A percentile compares a stretch with the other conserved stretches of the same genome.
phyloP scores from a whole-genome alignment of 192 early-diverging fungal genomes.

The Backusella tuberculispora region DNA sequence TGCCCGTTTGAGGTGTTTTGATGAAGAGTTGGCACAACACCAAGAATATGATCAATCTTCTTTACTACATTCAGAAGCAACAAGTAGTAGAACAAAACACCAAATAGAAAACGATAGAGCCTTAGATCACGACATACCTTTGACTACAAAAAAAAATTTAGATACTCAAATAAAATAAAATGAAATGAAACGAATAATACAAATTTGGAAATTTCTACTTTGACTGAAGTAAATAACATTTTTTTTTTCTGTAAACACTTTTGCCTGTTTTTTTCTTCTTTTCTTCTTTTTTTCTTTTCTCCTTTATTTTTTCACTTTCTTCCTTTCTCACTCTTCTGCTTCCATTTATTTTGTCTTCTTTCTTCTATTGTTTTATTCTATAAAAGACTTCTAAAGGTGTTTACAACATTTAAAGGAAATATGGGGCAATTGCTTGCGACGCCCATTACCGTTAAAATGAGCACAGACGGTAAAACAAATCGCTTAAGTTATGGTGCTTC shows the following conservation, averaged over 20 bases:
- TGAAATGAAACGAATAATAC: not conserved
- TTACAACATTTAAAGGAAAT: constrained; percentile 18
- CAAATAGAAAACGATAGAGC: not conserved
- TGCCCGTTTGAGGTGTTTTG: not conserved
- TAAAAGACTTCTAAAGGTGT: not conserved
- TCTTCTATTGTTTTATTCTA: constrained; percentile 24
- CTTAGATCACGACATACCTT: not conserved
- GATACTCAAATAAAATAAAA: too few species aligned
- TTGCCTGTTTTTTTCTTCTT: too few species aligned
- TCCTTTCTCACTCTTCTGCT: not conserved
- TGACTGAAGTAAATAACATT: too few species aligned
- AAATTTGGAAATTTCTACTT: not conserved
- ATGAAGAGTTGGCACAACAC: constrained; percentile 11
- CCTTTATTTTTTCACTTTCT: too few species aligned
- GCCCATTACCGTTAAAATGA: constrained; percentile 21
- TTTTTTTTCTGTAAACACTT: too few species aligned
- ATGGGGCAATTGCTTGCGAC: constrained; percentile 27
- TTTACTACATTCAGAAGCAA: not conserved
- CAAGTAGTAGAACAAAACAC: not conserved
- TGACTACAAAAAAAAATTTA: too few species aligned
- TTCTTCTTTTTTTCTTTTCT: too few species aligned
- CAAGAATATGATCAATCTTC: not conserved
- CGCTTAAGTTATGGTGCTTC: constrained; percentile 21
- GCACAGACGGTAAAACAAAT: constrained; percentile 16
- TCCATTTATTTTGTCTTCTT: constrained; percentile 24